phyloP scores from a whole-genome alignment of 2,329 filamentous ascomycete species.

The Colletotrichum agaves region DNA sequence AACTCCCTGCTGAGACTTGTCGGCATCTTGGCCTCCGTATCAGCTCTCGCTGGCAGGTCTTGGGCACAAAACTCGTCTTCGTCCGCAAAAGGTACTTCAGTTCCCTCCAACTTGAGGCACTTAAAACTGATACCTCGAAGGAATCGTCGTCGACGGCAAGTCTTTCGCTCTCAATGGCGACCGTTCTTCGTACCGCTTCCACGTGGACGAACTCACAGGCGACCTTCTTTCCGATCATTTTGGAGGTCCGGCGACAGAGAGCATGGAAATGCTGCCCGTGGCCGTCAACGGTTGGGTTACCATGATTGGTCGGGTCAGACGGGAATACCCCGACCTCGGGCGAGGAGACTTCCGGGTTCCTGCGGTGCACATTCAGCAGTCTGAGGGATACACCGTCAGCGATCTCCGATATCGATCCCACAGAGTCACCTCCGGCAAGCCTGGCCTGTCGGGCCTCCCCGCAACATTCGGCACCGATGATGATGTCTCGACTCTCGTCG shows the following conservation, averaged over 20 bases:
- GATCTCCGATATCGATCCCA: conserved; percentile 69
- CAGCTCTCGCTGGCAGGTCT: background rate
- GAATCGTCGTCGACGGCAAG: conserved; percentile 63
- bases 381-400: conserved; percentile 67
- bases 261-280: conserved; percentile 44
- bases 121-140: conserved; percentile 44
- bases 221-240: conserved; percentile 72
- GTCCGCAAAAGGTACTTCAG: conserved; percentile 3
- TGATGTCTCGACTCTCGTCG: conserved; percentile 68
- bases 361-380: conserved; percentile 69
- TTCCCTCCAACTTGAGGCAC: too few species aligned
- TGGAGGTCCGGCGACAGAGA: conserved; percentile 65
- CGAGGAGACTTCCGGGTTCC: conserved; percentile 72
- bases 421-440: conserved; percentile 66
- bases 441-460: conserved; percentile 64
- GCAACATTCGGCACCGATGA: conserved; percentile 66
- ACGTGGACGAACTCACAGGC: conserved; percentile 65
- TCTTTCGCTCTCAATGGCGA: conserved; percentile 67
- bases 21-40: conserved; percentile 10
- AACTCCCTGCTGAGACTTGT: background rate
- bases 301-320: conserved; percentile 58
- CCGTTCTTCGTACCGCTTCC: conserved; percentile 70
- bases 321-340: conserved; percentile 73
- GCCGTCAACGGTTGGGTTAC: conserved; percentile 65
- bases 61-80: conserved; percentile 5